Evolutionary conservation across 192 early-diverging fungal genomes (phyloP).

Genomic region (Thamnidium elegans): DNA sequence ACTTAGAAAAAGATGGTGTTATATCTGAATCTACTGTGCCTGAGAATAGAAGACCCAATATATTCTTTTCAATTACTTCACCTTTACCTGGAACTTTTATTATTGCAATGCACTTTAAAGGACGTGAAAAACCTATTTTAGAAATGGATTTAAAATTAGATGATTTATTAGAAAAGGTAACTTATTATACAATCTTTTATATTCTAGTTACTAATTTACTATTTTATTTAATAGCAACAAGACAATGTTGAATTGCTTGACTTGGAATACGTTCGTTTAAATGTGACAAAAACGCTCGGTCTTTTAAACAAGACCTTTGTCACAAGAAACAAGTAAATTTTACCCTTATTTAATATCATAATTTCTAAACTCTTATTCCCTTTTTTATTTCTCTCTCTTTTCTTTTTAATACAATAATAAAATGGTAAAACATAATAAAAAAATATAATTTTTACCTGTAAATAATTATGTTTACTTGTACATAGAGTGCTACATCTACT

Average conservation of each 20-base stretch:
- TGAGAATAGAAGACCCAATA: conserved; percentile 79
- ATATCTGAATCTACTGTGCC: conserved; percentile 90
- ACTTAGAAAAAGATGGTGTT: conserved; percentile 89
- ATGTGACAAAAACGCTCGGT: conserved; percentile 74
- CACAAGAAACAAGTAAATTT: conserved; percentile 45
- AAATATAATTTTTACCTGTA: neutral
- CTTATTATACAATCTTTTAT: neutral
- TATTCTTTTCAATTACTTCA: conserved; percentile 86
- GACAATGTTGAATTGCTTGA: conserved; percentile 83
- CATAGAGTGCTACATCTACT: conserved; percentile 15
- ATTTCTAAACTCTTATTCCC: conserved; percentile 7
- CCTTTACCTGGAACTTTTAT: conserved; percentile 88
- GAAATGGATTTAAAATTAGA: conserved; percentile 95
- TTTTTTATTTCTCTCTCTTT: neutral
- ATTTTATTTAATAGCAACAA: conserved; percentile 67
- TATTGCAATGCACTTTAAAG: conserved; percentile 87
- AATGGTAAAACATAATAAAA: neutral
- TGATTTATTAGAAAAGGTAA: conserved; percentile 74
- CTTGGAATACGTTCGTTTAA: conserved; percentile 90
- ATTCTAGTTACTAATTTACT: neutral
- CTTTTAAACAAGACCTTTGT: conserved; percentile 85
- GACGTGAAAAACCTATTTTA: conserved; percentile 84
- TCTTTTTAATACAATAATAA: neutral
- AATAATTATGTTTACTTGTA: no score
- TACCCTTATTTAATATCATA: neutral